Base-by-base conservation (phyloP, 2,329 filamentous ascomycete species). In the Colletotrichum gigasporum region DNA sequence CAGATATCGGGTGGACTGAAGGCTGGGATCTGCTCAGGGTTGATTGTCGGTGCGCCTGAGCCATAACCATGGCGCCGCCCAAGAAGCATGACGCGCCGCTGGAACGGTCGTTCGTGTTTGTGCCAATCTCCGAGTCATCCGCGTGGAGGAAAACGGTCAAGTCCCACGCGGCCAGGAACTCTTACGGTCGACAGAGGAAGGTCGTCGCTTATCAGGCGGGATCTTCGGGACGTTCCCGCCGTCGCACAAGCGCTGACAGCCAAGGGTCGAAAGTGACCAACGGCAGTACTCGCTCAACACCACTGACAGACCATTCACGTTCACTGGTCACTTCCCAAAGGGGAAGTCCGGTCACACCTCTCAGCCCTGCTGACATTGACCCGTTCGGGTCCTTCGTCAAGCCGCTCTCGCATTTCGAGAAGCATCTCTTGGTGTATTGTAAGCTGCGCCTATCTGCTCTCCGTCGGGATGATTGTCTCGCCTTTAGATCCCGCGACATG, bases 151-250 rank as follows among this genome's bases (percentile, higher is more conserved):
- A 47, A 14, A 45, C 63, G 16, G 69, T 71, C 24, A 63, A 69
- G 14, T 67, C 69, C 2, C 69, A 71, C 12, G 70, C 69, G 2
- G 69, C 70, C 8, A 55, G 67, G 5, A 64, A 67, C 41, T 20
- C 45, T n/a, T 50, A 42, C 18, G 60, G 35, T 1, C 63, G 61
- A 12, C 63, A 58, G 7, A 39, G 60, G 48, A 48, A 53, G 41
- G 66, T 69, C 6, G 22, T 55, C n/a, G 18, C 64, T 50, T 51
- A 53, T 7, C 30, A 45, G 39, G 18, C 66, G 65, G 50, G 12
- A 32, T 32, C 18, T 3, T 28, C n/a, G 16, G 26, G 16, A 44
- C n/a, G 39, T 34, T 7, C 1, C 32, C 35, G n/a, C n/a, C 16
- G 14, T 8, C 16, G 26, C 34, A 26, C 45, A 22, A 26, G n/a